phyloP scores from a whole-genome alignment of 495 filamentous ascomycete genomes.

The Thermothielavioides terrestris region DNA sequence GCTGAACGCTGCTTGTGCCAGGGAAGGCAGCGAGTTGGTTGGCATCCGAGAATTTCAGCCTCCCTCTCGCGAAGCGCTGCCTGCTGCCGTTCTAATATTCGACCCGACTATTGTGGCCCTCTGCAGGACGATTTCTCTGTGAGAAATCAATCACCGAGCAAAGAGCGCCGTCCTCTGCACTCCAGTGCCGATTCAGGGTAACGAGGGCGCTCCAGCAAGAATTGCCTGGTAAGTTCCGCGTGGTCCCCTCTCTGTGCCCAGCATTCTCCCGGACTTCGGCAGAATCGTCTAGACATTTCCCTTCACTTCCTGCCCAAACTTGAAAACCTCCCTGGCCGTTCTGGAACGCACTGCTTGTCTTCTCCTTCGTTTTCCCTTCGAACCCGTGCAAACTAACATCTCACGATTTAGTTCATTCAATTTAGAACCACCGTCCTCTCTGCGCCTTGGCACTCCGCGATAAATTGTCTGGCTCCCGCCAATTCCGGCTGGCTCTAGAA shows the following conservation, averaged over 20 bases:
- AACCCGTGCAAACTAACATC: too few species aligned
- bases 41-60: slow-evolving; percentile 29
- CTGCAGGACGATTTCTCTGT: slow-evolving; percentile 4
- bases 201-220: too few species aligned
- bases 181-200: too few species aligned
- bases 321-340: background rate
- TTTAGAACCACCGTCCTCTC: background rate
- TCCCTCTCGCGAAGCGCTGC: too few species aligned
- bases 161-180: too few species aligned
- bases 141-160: too few species aligned
- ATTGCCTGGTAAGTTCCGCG: background rate
- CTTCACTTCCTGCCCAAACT: background rate
- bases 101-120: too few species aligned
- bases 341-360: background rate
- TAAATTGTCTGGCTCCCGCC: background rate
- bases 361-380: background rate
- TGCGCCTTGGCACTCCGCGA: background rate
- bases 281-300: slow-evolving; percentile 6
- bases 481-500: background rate
- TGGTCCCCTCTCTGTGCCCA: too few species aligned
- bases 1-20: slow-evolving; percentile 22
- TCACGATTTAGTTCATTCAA: too few species aligned
- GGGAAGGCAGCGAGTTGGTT: slow-evolving; percentile 26
- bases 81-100: too few species aligned
- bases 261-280: background rate